These are phyloP conservation scores for Elaeis oleifera DNA, from an alignment of 202 grass and related monocot genomes.

Conservation along the genomic window DNA sequence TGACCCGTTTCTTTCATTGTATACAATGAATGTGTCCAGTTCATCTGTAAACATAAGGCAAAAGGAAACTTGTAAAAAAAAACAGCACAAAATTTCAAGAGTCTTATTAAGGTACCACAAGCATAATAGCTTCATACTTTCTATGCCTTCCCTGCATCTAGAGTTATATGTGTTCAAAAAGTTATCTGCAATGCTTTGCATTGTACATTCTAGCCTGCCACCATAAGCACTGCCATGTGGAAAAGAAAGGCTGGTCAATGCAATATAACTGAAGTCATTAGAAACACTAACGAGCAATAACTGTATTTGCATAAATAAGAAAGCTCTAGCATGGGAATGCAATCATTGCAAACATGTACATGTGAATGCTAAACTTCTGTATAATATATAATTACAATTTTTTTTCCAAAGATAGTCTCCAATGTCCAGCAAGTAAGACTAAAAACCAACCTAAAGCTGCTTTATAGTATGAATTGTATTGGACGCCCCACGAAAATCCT, in stretches of 20 bases:
- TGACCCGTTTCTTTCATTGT: slow-evolving; percentile 91
- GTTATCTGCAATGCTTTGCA: slow-evolving; percentile 96
- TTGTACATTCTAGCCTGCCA: slow-evolving; percentile 87
- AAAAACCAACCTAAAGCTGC: too few species aligned
- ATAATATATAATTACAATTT: too few species aligned
- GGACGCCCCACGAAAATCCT: too few species aligned
- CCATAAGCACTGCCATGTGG: slow-evolving; percentile 49
- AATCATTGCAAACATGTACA: too few species aligned
- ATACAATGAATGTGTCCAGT: slow-evolving; percentile 86
- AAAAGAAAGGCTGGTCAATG: slow-evolving; percentile 1
- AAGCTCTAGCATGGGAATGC: too few species aligned
- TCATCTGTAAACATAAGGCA: slow-evolving; percentile 33
- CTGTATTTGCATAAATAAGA: too few species aligned
- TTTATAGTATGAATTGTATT: too few species aligned
- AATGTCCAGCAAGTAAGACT: too few species aligned
- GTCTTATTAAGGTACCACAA: slow-evolving; percentile 7
- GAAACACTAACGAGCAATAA: too few species aligned
- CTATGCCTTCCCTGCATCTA: slow-evolving; percentile 58
- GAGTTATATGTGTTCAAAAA: slow-evolving; percentile 66
- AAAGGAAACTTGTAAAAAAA: slow-evolving; percentile 13
- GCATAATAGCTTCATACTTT: slow-evolving; percentile 60
- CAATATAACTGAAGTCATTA: background rate
- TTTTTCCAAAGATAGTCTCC: too few species aligned
- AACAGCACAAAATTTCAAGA: background rate
- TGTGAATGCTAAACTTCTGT: too few species aligned